A percentile compares a stretch with the other conserved stretches of the same genome.
Evolutionary conservation across 805 yeast species (phyloP).

Genomic region (Saturnispora besseyi): DNA sequence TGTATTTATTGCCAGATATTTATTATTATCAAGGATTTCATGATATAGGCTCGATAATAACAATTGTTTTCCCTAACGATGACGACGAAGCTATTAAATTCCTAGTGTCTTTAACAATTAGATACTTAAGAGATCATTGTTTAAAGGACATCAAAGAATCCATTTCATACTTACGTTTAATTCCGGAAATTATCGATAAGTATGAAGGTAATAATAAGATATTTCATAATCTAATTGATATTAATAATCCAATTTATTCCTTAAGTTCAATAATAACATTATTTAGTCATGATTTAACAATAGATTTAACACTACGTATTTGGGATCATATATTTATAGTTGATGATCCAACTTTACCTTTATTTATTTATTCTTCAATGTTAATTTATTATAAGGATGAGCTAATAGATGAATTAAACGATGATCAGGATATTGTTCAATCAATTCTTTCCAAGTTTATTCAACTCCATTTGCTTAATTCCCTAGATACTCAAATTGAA

Average conservation of each 20-base stretch:
- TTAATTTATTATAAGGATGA: conserved; percentile 37
- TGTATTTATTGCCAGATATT: conserved; percentile 53
- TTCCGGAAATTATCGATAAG: conserved; percentile 50
- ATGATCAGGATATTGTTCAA: conserved; percentile 17
- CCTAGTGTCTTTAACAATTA: conserved; percentile 48
- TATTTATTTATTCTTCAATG: conserved; percentile 56
- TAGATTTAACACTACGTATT: conserved; percentile 42
- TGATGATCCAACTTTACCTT: conserved; percentile 42
- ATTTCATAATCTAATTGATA: conserved; percentile 33
- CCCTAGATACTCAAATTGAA: conserved; percentile 20
- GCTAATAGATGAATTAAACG: conserved; percentile 27
- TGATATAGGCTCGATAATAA: conserved; percentile 65
- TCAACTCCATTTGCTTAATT: conserved; percentile 19
- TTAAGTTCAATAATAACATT: conserved; percentile 71
- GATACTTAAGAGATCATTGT: conserved; percentile 79
- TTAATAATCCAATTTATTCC: conserved; percentile 52
- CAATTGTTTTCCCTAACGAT: conserved; percentile 38
- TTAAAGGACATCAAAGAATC: conserved; percentile 59
- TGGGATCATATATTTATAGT: conserved; percentile 64
- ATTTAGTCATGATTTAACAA: conserved; percentile 60
- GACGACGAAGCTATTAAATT: conserved; percentile 31
- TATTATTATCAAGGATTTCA: conserved; percentile 91
- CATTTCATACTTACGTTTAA: conserved; percentile 51
- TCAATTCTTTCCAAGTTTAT: conserved; percentile 22
- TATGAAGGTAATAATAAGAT: conserved; percentile 33